Percentiles rank a stretch among this genome's conserved stretches.
These are phyloP conservation scores for Candida argentea DNA, from an alignment of 805 yeast species.

Conservation along the genomic window DNA sequence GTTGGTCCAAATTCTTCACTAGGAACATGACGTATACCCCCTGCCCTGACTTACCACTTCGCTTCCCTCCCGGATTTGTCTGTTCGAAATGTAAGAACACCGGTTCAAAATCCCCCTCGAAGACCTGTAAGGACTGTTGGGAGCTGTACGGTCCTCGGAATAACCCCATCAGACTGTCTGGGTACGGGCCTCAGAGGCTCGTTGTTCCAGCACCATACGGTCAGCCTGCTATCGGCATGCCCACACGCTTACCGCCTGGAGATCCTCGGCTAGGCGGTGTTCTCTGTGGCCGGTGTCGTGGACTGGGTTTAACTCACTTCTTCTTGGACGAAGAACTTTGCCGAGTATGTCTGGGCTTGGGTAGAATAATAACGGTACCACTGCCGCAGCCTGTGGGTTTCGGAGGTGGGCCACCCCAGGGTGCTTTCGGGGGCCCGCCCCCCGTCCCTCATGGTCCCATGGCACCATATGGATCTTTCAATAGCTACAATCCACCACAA, in stretches of 20 bases:
- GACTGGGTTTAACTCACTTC: constrained; percentile 41
- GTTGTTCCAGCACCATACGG: neutral
- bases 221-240: no score
- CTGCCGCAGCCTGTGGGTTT: constrained; percentile 1
- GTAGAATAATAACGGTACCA: constrained; percentile 29
- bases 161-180: constrained; percentile 1
- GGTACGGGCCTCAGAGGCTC: neutral
- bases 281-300: constrained; percentile 64
- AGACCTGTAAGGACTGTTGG: constrained; percentile 65
- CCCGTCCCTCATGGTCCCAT: no score
- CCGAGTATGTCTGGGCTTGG: constrained; percentile 56
- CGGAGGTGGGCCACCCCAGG: no score
- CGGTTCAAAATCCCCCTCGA: constrained; percentile 56
- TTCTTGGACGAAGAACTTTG: constrained; percentile 57
- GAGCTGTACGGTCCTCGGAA: constrained; percentile 43
- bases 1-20: constrained; percentile 22
- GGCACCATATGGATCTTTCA: no score
- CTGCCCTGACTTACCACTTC: constrained; percentile 47
- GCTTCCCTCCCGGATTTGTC: constrained; percentile 49
- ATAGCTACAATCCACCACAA: neutral
- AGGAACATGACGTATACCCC: constrained; percentile 31
- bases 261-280: constrained; percentile 69
- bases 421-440: no score
- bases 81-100: constrained; percentile 70
- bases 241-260: constrained; percentile 45